Evolutionary conservation across 345 rosid species (phyloP).

Genomic region (Erucastrum elatum): DNA sequence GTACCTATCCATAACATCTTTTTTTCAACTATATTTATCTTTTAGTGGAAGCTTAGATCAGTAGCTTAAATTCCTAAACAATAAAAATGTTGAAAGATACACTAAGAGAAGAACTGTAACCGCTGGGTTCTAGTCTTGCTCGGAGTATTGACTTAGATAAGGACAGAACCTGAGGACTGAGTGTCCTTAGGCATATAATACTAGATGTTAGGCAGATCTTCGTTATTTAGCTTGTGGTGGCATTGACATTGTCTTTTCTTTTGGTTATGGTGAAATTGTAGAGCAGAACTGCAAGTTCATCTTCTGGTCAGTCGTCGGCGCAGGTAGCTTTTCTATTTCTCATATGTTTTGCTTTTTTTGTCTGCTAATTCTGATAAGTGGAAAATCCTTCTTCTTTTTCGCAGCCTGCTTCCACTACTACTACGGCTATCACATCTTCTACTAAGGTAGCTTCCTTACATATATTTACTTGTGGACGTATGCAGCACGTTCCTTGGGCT

Average conservation of each 20-base stretch:
- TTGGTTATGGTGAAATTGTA: neutral
- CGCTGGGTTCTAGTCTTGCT: neutral
- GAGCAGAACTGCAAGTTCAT: slow-evolving; percentile 55
- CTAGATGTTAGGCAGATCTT: no score
- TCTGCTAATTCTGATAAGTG: slow-evolving; percentile 5
- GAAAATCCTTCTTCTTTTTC: slow-evolving; percentile 15
- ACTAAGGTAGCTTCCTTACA: slow-evolving; percentile 32
- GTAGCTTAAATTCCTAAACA: no score
- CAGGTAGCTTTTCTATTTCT: slow-evolving; percentile 49
- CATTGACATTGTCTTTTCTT: slow-evolving; percentile 21
- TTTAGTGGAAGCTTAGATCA: no score
- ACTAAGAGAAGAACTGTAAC: neutral
- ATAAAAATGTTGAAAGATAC: neutral
- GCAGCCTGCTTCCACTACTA: slow-evolving; percentile 59
- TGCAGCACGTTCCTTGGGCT: neutral
- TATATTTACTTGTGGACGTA: slow-evolving; percentile 4
- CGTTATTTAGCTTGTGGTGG: neutral
- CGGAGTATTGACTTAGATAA: no score
- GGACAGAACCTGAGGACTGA: no score
- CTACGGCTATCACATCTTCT: slow-evolving; percentile 50
- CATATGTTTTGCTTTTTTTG: neutral
- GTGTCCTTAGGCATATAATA: no score
- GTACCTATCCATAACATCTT: slow-evolving; percentile 29
- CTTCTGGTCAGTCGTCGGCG: slow-evolving; percentile 50
- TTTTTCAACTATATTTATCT: neutral